Percentiles rank a stretch among this genome's conserved stretches.
These are phyloP conservation scores for Colletotrichum cuscutae DNA, from an alignment of 2,329 filamentous ascomycete species.

Conservation along the genomic window DNA sequence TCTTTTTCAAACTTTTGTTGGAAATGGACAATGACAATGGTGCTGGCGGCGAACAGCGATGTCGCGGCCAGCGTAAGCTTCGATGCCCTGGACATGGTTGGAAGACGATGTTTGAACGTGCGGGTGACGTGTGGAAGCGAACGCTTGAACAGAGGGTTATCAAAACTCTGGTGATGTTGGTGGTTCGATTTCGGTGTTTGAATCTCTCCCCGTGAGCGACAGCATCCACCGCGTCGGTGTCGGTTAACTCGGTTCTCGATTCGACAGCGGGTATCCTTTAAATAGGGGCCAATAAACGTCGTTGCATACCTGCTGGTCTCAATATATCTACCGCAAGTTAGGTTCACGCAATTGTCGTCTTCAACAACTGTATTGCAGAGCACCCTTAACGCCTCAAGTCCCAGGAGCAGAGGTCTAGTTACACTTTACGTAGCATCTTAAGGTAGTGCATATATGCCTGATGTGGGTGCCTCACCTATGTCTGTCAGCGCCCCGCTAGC, in stretches of 20 bases:
- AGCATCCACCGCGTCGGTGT: neutral
- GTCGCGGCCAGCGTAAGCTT: constrained; percentile 87
- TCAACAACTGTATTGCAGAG: neutral
- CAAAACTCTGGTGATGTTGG: neutral
- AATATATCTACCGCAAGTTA: neutral
- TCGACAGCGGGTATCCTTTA: neutral
- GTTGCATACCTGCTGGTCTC: neutral
- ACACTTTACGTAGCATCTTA: too few relatives aligned
- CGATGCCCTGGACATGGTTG: constrained; percentile 85
- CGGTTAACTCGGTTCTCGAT: neutral
- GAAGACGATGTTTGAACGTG: neutral
- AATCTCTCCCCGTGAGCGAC: neutral
- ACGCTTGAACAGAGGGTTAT: neutral
- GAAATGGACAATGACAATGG: constrained; percentile 88
- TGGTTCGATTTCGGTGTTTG: constrained; percentile 9
- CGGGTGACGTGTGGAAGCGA: neutral
- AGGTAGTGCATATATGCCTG: too few relatives aligned
- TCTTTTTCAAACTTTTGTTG: constrained; percentile 78
- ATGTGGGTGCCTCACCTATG: too few relatives aligned
- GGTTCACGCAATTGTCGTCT: neutral
- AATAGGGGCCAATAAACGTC: neutral
- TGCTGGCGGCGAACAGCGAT: constrained; percentile 78
- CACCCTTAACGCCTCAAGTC: too few relatives aligned
- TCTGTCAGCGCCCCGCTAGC: too few relatives aligned
- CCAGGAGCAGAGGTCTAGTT: too few relatives aligned